These are phyloP conservation scores for Carallia pectinifolia DNA, from an alignment of 345 rosid genomes.

Conservation along the genomic window DNA sequence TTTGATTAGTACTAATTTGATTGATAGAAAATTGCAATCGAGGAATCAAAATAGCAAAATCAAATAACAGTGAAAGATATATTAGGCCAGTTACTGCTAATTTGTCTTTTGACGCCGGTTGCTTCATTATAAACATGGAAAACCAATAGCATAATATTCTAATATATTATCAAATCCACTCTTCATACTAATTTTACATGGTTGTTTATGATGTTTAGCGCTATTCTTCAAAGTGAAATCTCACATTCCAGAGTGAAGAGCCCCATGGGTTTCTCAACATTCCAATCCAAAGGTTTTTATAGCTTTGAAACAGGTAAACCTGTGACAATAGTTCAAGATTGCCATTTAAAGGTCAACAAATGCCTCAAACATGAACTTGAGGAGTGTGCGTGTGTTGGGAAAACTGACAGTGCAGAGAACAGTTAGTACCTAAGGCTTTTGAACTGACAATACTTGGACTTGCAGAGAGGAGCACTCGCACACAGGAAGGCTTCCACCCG, in stretches of 20 bases:
- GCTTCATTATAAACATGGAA: not conserved
- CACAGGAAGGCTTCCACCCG: slow-evolving; percentile 75
- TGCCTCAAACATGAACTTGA: not conserved
- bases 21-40: too few species aligned
- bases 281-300: slow-evolving; percentile 20
- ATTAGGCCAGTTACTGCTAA: too few species aligned
- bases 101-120: not conserved
- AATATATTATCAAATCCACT: too few species aligned
- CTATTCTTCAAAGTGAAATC: too few species aligned
- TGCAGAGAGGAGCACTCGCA: slow-evolving; percentile 71
- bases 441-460: slow-evolving; percentile 91
- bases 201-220: too few species aligned
- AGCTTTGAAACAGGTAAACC: slow-evolving; percentile 87
- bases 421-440: slow-evolving; percentile 59
- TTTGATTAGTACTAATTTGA: slow-evolving; percentile 36
- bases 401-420: too few species aligned
- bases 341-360: not conserved
- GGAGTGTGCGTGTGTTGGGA: too few species aligned
- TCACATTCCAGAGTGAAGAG: too few species aligned
- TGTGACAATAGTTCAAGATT: slow-evolving; percentile 27
- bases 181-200: too few species aligned
- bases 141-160: not conserved
- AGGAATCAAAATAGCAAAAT: too few species aligned
- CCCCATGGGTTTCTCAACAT: too few species aligned
- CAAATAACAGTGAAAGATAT: too few species aligned